Evolutionary conservation across 129 eudicot species (phyloP).

Genomic region (sunflower (Helianthus annuus)): DNA sequence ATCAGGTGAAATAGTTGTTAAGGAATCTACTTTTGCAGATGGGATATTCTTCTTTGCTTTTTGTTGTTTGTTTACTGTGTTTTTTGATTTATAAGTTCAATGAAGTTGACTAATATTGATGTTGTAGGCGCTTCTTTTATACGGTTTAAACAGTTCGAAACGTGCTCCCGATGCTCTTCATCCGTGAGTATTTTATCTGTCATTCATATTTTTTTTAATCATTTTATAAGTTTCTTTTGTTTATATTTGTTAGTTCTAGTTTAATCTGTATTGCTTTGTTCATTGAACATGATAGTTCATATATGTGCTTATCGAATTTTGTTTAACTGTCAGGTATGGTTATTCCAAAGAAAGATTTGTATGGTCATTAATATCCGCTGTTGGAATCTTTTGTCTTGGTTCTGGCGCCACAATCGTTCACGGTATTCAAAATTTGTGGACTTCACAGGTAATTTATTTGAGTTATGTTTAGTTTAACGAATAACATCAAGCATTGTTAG

Average conservation of each 20-base stretch:
- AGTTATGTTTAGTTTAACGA: neutral
- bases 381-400: slow-evolving; percentile 97
- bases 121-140: slow-evolving; percentile 89
- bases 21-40: neutral
- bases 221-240: neutral
- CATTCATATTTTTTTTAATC: slow-evolving; percentile 10
- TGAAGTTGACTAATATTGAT: slow-evolving; percentile 22
- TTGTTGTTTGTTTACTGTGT: slow-evolving; percentile 9
- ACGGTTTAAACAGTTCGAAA: slow-evolving; percentile 92
- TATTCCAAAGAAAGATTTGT: slow-evolving; percentile 96
- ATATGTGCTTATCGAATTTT: neutral
- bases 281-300: slow-evolving; percentile 14
- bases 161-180: slow-evolving; percentile 99
- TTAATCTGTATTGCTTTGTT: slow-evolving; percentile 9
- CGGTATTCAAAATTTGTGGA: slow-evolving; percentile 92
- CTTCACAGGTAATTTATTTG: slow-evolving; percentile 60
- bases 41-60: neutral
- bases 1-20: slow-evolving; percentile 56
- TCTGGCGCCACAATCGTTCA: slow-evolving; percentile 93
- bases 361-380: slow-evolving; percentile 97
- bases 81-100: neutral
- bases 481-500: neutral
- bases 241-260: neutral
- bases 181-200: slow-evolving; percentile 64
- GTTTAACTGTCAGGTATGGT: slow-evolving; percentile 27